These are phyloP conservation scores for Aspergillus haitiensis DNA, from an alignment of 495 filamentous ascomycete genomes.

Conservation along the genomic window DNA sequence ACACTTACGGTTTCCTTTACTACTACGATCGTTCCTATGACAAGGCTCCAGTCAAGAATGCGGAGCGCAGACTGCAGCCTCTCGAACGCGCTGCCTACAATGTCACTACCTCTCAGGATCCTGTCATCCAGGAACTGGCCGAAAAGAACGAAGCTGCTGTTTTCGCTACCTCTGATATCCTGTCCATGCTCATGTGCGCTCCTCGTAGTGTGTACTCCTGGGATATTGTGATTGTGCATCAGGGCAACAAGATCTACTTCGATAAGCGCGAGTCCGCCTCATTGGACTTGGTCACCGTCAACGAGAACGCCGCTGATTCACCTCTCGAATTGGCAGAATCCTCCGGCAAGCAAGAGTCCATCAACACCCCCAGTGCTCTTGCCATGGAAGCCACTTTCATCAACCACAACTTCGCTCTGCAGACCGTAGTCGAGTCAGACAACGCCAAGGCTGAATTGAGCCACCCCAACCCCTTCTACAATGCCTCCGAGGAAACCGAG, in stretches of 20 bases:
- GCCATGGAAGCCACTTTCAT: conserved; percentile 98
- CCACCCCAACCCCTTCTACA: conserved; percentile 97
- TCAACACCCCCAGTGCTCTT: conserved; percentile 87
- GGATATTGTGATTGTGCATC: conserved; percentile 89
- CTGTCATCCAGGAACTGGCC: conserved; percentile 92
- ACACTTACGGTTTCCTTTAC: conserved; percentile 93
- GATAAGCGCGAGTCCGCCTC: conserved; percentile 94
- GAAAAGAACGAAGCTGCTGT: conserved; percentile 97
- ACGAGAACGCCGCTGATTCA: conserved; percentile 97
- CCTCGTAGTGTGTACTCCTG: conserved; percentile 94
- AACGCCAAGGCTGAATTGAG: conserved; percentile 74
- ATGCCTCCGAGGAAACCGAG: conserved; percentile 85
- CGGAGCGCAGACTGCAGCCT: conserved; percentile 80
- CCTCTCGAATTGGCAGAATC: conserved; percentile 87
- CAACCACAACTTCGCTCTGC: conserved; percentile 98
- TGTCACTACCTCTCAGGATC: conserved; percentile 92
- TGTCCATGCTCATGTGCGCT: conserved; percentile 99
- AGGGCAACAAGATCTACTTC: conserved; percentile 94
- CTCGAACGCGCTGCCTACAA: conserved; percentile 96
- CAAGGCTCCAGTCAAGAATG: conserved; percentile 82
- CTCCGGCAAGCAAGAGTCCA: conserved; percentile 75
- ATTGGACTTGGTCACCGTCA: conserved; percentile 96
- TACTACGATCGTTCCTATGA: conserved; percentile 96
- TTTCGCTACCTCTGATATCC: conserved; percentile 93
- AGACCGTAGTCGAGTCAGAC: conserved; percentile 82